Conservation (phyloP, 139 green algal genomes). For the Chlorella sp. region DNA sequence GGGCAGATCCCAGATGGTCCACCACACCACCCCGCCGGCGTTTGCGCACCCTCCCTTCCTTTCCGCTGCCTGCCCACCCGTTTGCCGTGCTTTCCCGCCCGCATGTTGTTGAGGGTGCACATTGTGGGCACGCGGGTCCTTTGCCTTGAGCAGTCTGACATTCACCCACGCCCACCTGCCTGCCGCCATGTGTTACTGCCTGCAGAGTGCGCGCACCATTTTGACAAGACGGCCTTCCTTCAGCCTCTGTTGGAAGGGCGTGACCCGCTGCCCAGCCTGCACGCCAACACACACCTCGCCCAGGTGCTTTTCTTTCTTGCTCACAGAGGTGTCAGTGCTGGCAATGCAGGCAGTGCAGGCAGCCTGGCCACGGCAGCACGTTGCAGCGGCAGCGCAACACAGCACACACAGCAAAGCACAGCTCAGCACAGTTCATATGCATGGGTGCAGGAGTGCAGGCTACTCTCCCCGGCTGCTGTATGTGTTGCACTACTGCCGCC, state of each 20-base stretch:
- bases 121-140: too few relatives aligned
- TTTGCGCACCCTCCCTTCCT: background rate
- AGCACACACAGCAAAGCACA: too few relatives aligned
- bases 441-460: too few relatives aligned
- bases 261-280: slow-evolving; percentile 62
- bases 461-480: too few relatives aligned
- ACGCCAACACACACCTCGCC: slow-evolving; percentile 81
- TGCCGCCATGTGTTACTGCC: background rate
- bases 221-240: slow-evolving; percentile 68
- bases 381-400: too few relatives aligned
- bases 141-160: too few relatives aligned
- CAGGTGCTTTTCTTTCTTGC: slow-evolving; percentile 57
- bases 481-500: too few relatives aligned
- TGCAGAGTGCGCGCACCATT: slow-evolving; percentile 53
- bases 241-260: slow-evolving; percentile 41
- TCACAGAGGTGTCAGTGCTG: background rate
- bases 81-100: too few relatives aligned
- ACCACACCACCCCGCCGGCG: background rate
- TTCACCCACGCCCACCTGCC: background rate
- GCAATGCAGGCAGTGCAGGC: background rate
- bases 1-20: background rate
- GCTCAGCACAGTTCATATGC: too few relatives aligned
- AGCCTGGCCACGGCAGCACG: too few relatives aligned
- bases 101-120: too few relatives aligned
- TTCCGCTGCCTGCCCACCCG: too few relatives aligned